phyloP scores from a whole-genome alignment of 208 protist species.

The Leishmania turanica region DNA sequence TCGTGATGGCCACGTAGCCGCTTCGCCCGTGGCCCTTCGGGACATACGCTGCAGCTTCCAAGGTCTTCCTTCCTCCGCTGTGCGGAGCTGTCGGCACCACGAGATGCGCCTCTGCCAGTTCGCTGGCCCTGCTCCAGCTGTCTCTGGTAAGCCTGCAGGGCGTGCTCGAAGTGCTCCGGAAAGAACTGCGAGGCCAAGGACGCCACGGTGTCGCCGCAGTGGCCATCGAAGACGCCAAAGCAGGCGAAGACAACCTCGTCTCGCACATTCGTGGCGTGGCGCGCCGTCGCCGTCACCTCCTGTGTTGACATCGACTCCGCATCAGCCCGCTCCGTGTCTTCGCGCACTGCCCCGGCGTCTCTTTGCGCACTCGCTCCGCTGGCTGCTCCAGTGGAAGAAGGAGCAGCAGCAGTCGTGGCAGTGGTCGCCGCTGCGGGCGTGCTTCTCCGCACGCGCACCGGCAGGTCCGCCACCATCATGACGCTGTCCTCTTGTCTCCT shows the following conservation, averaged over 20 bases:
- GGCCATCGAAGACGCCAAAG: slow-evolving; percentile 80
- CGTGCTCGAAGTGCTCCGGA: slow-evolving; percentile 55
- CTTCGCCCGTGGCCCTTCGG: background rate
- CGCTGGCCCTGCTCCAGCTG: slow-evolving; percentile 2
- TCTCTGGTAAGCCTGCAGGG: slow-evolving; percentile 31
- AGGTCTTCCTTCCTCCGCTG: background rate
- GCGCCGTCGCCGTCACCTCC: background rate
- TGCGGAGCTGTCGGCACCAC: background rate
- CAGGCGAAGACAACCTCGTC: slow-evolving; percentile 21
- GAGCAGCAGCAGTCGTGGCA: background rate
- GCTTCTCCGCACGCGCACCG: slow-evolving; percentile 1
- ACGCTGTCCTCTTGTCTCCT: slow-evolving; percentile 48
- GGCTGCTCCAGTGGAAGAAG: background rate
- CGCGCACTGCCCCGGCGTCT: background rate
- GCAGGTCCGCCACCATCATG: slow-evolving; percentile 22
- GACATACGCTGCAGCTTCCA: background rate
- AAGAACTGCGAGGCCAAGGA: slow-evolving; percentile 54
- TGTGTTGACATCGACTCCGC: background rate
- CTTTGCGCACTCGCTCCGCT: background rate
- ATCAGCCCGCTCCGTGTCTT: background rate
- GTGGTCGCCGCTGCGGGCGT: background rate
- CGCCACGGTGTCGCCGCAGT: slow-evolving; percentile 64
- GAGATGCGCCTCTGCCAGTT: background rate
- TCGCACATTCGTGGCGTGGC: background rate
- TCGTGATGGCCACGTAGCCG: background rate